A percentile compares a stretch with the other conserved stretches of the same genome.
phyloP scores from a whole-genome alignment of 495 filamentous ascomycete genomes.

The Hypomontagnella submonticulosa region DNA sequence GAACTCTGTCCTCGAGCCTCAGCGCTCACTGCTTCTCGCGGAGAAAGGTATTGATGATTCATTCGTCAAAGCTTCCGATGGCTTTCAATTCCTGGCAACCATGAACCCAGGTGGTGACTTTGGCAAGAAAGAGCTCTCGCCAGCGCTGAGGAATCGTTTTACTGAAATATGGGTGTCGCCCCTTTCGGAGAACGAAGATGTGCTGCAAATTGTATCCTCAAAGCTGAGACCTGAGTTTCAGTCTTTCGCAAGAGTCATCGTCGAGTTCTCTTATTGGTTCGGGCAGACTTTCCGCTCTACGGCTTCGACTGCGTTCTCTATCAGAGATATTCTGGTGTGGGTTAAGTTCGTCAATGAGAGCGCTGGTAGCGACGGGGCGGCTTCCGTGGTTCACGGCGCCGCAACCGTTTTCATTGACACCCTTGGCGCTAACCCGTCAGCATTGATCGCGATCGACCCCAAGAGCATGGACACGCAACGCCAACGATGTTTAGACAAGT shows the following conservation, averaged over 20 bases:
- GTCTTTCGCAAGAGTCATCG: slow-evolving; percentile 70
- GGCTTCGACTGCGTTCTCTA: slow-evolving; percentile 77
- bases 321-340: slow-evolving; percentile 92
- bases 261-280: slow-evolving; percentile 94
- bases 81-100: slow-evolving; percentile 95
- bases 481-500: slow-evolving; percentile 74
- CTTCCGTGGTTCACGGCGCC: slow-evolving; percentile 80
- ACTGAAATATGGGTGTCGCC: slow-evolving; percentile 98
- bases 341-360: slow-evolving; percentile 88
- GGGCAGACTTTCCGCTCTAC: slow-evolving; percentile 78
- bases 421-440: slow-evolving; percentile 91
- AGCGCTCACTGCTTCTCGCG: slow-evolving; percentile 85
- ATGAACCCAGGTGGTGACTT: slow-evolving; percentile 99
- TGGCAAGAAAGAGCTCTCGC: slow-evolving; percentile 95
- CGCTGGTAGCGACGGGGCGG: slow-evolving; percentile 52
- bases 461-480: slow-evolving; percentile 70
- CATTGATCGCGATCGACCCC: slow-evolving; percentile 74
- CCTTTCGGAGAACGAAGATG: slow-evolving; percentile 81
- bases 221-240: slow-evolving; percentile 68
- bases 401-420: slow-evolving; percentile 97
- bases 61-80: slow-evolving; percentile 77
- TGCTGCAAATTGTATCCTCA: slow-evolving; percentile 82
- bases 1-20: slow-evolving; percentile 96
- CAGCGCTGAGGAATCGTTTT: slow-evolving; percentile 93
- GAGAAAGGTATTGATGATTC: slow-evolving; percentile 90